Conservation (phyloP, 495 filamentous ascomycete genomes). For the Penicillium tannophilum region DNA sequence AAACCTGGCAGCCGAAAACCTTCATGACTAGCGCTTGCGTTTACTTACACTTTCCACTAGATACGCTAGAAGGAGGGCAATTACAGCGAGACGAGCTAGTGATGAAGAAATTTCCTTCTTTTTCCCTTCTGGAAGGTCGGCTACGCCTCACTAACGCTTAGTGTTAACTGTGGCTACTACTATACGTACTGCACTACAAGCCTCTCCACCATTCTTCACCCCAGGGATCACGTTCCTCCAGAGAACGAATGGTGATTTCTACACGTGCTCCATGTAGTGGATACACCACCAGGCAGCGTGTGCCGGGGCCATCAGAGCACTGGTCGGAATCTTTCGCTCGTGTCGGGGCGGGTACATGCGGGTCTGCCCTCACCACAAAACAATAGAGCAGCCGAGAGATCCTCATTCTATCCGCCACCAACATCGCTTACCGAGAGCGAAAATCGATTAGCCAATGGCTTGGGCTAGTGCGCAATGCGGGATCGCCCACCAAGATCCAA, state of each 20-base stretch:
- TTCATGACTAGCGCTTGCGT: background rate
- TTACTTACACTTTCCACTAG: background rate
- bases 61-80: background rate
- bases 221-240: background rate
- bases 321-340: slow-evolving; percentile 3
- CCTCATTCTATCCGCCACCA: slow-evolving; percentile 1
- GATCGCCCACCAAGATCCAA: background rate
- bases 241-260: background rate
- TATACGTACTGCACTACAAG: background rate
- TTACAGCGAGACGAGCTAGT: background rate
- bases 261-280: slow-evolving; percentile 13
- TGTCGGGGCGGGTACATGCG: slow-evolving; percentile 11
- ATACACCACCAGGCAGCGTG: slow-evolving; percentile 8
- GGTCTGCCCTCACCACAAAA: slow-evolving; percentile 8
- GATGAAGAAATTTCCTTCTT: slow-evolving; percentile 6
- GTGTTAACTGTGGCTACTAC: slow-evolving; percentile 3
- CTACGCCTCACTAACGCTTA: background rate
- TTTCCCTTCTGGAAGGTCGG: slow-evolving; percentile 1
- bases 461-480: background rate
- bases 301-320: slow-evolving; percentile 3
- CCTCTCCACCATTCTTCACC: slow-evolving; percentile 4
- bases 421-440: background rate
- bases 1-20: slow-evolving; percentile 4
- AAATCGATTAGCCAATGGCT: slow-evolving; percentile 2
- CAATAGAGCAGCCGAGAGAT: background rate